Evolutionary conservation across 2,329 filamentous ascomycete genomes (phyloP).

Genomic region (Fusarium coicis): DNA sequence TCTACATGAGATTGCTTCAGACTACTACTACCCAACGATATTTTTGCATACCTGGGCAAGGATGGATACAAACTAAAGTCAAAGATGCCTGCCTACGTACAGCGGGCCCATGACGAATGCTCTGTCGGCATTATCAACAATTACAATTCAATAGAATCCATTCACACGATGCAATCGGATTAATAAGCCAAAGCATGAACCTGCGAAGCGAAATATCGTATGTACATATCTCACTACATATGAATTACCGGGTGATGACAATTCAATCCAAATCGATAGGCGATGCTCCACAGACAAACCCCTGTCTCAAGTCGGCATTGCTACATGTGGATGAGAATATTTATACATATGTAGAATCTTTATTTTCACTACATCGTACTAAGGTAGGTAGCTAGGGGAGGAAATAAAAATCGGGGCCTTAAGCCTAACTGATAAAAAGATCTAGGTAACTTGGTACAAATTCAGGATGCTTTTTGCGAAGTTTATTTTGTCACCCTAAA

Average conservation of each 20-base stretch:
- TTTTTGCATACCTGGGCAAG: neutral
- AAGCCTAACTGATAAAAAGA: too few species aligned
- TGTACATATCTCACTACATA: neutral
- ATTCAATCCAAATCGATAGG: neutral
- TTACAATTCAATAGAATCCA: neutral
- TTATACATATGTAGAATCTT: neutral
- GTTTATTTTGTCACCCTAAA: too few species aligned
- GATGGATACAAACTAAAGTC: neutral
- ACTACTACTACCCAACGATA: neutral
- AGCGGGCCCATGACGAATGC: neutral
- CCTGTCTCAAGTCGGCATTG: neutral
- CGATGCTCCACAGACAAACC: neutral
- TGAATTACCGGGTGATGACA: neutral
- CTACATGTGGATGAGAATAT: neutral
- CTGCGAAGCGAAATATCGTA: neutral
- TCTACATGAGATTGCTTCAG: neutral
- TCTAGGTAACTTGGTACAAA: too few species aligned
- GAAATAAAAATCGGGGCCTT: too few species aligned
- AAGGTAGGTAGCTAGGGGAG: neutral
- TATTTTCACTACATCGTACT: neutral
- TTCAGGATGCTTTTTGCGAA: too few species aligned
- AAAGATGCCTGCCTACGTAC: neutral
- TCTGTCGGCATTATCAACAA: neutral
- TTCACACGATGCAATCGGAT: neutral
- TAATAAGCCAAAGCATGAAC: neutral